These are phyloP conservation scores for Diplodia scrobiculata DNA, from an alignment of 2,329 filamentous ascomycete genomes.

Conservation along the genomic window DNA sequence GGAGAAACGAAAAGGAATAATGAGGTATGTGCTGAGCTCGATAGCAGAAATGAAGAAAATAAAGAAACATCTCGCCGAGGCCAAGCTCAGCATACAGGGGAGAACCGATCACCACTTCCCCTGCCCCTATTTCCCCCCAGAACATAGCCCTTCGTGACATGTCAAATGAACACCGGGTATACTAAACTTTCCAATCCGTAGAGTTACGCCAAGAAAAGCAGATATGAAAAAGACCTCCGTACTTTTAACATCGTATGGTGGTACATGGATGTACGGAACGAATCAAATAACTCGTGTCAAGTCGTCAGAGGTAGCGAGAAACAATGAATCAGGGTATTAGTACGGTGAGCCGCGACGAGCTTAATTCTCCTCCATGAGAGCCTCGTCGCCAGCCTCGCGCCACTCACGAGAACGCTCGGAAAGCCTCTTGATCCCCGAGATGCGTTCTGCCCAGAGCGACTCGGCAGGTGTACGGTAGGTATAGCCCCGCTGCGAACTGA, in stretches of 20 bases:
- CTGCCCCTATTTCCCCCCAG: constrained; percentile 22
- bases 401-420: constrained; percentile 86
- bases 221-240: constrained; percentile 1
- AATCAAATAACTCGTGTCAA: constrained; percentile 26
- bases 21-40: constrained; percentile 10
- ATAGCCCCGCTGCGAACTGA: constrained; percentile 89
- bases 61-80: constrained; percentile 4
- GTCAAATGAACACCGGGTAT: constrained; percentile 27
- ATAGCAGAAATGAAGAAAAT: background rate
- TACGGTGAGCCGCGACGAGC: background rate
- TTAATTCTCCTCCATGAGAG: constrained; percentile 57
- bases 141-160: constrained; percentile 28
- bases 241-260: constrained; percentile 25
- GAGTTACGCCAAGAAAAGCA: constrained; percentile 13
- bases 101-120: constrained; percentile 11
- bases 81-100: constrained; percentile 12
- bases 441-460: constrained; percentile 81
- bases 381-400: constrained; percentile 82
- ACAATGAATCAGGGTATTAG: constrained; percentile 13
- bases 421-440: constrained; percentile 76
- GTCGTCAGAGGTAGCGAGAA: constrained; percentile 22
- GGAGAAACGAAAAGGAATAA: constrained; percentile 8
- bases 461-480: constrained; percentile 91
- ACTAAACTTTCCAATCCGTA: constrained; percentile 16
- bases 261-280: constrained; percentile 21